These are phyloP conservation scores for Mycena albidolilacea DNA, from an alignment of 768 basidiomycete genomes.

Conservation along the genomic window DNA sequence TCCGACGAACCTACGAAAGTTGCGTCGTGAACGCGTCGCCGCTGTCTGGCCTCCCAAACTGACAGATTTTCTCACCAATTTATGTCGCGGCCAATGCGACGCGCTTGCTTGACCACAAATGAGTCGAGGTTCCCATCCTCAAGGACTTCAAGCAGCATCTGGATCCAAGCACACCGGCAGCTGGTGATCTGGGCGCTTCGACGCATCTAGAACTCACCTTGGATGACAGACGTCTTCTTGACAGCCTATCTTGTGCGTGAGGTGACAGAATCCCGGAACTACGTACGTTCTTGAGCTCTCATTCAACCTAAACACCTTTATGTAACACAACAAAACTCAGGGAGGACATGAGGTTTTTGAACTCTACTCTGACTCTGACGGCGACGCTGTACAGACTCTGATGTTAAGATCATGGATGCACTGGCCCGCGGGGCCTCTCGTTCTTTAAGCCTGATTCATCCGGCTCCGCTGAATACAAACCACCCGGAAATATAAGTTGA, in stretches of 20 bases:
- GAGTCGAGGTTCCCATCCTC: neutral
- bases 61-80: neutral
- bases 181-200: constrained; percentile 1
- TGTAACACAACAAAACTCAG: no score
- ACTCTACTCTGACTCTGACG: no score
- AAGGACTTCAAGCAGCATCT: neutral
- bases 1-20: neutral
- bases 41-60: neutral
- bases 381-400: no score
- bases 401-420: no score
- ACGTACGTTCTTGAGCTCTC: constrained; percentile 1
- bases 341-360: no score
- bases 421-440: no score
- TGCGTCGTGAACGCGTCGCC: neutral
- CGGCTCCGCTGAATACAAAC: no score
- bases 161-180: neutral
- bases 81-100: neutral
- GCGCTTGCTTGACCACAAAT: neutral
- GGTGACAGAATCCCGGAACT: neutral
- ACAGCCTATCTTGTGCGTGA: neutral
- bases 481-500: no score
- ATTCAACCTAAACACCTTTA: neutral
- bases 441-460: no score
- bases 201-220: neutral
- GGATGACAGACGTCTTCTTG: neutral